These are phyloP conservation scores for Brasilioporus rufonigricans DNA, from an alignment of 768 basidiomycete genomes.

Conservation along the genomic window DNA sequence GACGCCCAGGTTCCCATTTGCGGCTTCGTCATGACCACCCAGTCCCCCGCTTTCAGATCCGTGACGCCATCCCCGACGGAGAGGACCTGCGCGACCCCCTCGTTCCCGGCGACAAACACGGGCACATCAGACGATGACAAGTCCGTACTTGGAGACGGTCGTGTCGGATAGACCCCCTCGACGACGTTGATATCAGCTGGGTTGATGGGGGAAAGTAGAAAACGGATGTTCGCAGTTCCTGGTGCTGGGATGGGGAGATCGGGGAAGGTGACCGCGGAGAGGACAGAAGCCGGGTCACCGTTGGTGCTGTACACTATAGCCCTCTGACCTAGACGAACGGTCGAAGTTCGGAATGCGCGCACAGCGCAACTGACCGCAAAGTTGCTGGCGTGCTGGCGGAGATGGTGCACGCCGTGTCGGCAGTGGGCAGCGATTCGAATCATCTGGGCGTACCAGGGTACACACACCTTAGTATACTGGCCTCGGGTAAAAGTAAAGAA, in stretches of 20 bases:
- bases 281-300: slow-evolving; percentile 62
- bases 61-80: slow-evolving; percentile 56
- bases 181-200: slow-evolving; percentile 81
- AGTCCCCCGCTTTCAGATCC: slow-evolving; percentile 54
- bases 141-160: slow-evolving; percentile 43
- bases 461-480: background rate
- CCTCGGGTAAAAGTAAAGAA: background rate
- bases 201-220: slow-evolving; percentile 74
- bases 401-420: background rate
- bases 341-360: slow-evolving; percentile 33
- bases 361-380: background rate
- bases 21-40: slow-evolving; percentile 68
- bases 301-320: slow-evolving; percentile 62
- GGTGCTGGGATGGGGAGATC: slow-evolving; percentile 51
- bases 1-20: slow-evolving; percentile 80
- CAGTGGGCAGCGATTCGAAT: background rate
- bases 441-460: slow-evolving; percentile 2
- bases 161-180: slow-evolving; percentile 78
- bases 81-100: slow-evolving; percentile 67
- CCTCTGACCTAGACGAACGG: slow-evolving; percentile 41
- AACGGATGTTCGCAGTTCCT: slow-evolving; percentile 61
- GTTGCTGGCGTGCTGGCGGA: background rate
- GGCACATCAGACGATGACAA: slow-evolving; percentile 35
- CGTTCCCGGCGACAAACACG: slow-evolving; percentile 70
- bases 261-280: slow-evolving; percentile 52